Evolutionary conservation across 2,329 filamentous ascomycete genomes (phyloP), one percentile per base, ranked within the genome.

Genomic region (Trichoderma sp.): DNA sequence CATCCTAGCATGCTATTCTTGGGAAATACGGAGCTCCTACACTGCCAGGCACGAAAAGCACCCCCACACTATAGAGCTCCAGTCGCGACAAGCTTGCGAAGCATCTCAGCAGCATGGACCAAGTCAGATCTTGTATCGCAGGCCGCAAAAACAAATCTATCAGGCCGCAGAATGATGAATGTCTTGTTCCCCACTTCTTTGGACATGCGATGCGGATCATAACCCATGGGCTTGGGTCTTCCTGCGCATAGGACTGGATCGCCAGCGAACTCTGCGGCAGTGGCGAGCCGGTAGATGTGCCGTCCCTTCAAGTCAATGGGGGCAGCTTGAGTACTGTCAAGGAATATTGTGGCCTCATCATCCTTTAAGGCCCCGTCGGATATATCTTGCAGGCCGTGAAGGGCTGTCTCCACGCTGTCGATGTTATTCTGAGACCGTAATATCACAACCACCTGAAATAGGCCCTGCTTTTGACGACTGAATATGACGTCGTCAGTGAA

Each of bases 401-500:
- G 53, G 53, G 24, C 24, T 18, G 53, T 18, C 53, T 59, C 53
- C 14, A 59, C 53, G 24, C 24, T 29, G 24, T 59, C 53, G 53
- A 59, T 2, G 18, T 29, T 27, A 3, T 1, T 18, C 24, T 59
- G 53, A 9, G 1, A 6, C 6, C 11, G 53, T 29, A 59, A 14
- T 29, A 59, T 59, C 14, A 59, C 53, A 29, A 59, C 53, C 14
- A 59, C 53, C 24, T 59, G 53, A 18, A 59, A 59, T 7, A 59
- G 21, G 12, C 53, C 53, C 53, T 59, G 53, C 24, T 59, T 59
- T 29, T 9, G 21, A 59, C 3, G 53, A 29, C 53, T 59, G 24
- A 59, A 66, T 27, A 77, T 77, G 14, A 75, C 65, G 64, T 77
- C 75, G 66, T 77, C 76, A 60, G 76, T 76, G 53, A 77, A 77